These are phyloP conservation scores for Canariomyces notabilis DNA, from an alignment of 2,329 filamentous ascomycete genomes.

Conservation along the genomic window DNA sequence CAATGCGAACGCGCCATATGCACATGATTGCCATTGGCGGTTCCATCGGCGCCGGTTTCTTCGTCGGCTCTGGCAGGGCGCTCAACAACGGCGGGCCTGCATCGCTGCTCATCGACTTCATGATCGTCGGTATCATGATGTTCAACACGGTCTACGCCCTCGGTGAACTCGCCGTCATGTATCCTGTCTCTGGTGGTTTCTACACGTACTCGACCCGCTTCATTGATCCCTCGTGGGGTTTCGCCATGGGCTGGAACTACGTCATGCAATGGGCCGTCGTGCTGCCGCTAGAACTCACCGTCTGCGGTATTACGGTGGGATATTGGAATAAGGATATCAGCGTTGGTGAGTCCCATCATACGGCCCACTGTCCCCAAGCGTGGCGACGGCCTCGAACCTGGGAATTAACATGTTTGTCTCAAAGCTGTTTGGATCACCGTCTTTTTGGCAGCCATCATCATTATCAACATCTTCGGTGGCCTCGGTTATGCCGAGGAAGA, in stretches of 20 bases:
- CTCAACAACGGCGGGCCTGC: conserved; percentile 46
- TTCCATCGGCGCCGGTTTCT: conserved; percentile 59
- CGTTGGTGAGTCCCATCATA: conserved; percentile 25
- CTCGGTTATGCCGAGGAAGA: conserved; percentile 52
- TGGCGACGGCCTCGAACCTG: not conserved
- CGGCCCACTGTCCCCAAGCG: not conserved
- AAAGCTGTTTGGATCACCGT: conserved; percentile 47
- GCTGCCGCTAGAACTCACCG: conserved; percentile 47
- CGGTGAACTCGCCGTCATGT: conserved; percentile 58
- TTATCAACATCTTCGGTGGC: conserved; percentile 52
- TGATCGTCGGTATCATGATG: conserved; percentile 56
- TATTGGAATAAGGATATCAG: conserved; percentile 47
- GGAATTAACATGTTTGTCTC: not conserved
- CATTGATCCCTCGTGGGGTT: conserved; percentile 57
- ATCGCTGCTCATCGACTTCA: conserved; percentile 45
- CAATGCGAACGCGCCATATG: conserved; percentile 53
- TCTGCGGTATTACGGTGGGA: conserved; percentile 45
- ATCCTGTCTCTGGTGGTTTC: conserved; percentile 58
- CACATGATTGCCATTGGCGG: conserved; percentile 61
- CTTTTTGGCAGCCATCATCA: conserved; percentile 45
- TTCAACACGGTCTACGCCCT: conserved; percentile 58
- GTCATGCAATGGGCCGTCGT: conserved; percentile 48
- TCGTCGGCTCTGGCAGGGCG: conserved; percentile 54
- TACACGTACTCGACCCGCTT: conserved; percentile 58
- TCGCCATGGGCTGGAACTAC: conserved; percentile 49